These are phyloP conservation scores for Fonsecaea nubica DNA, from an alignment of 2,329 filamentous ascomycete species.

Conservation along the genomic window DNA sequence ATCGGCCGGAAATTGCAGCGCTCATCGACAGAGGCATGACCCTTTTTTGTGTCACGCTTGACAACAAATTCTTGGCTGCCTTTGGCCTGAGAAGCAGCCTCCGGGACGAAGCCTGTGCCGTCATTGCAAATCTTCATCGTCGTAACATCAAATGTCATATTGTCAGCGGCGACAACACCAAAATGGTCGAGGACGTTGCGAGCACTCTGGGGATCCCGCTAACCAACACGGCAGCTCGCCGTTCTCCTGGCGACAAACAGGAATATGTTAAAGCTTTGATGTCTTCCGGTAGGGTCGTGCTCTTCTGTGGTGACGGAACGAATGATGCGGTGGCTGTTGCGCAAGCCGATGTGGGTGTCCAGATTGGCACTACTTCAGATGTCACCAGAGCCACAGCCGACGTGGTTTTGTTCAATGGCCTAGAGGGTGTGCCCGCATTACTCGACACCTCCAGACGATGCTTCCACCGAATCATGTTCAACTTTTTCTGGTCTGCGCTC, in stretches of 20 bases:
- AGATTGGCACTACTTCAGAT: constrained; percentile 69
- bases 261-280: constrained; percentile 56
- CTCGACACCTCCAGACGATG: constrained; percentile 60
- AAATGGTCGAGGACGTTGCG: constrained; percentile 58
- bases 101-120: constrained; percentile 58
- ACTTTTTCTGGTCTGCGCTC: constrained; percentile 72
- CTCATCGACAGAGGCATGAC: constrained; percentile 54
- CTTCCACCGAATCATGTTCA: constrained; percentile 63
- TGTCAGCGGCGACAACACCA: constrained; percentile 62
- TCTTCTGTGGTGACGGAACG: constrained; percentile 79
- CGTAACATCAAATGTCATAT: constrained; percentile 61
- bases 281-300: constrained; percentile 47
- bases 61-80: constrained; percentile 51
- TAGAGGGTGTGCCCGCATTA: constrained; percentile 64
- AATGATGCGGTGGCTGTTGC: constrained; percentile 78
- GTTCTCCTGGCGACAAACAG: constrained; percentile 62
- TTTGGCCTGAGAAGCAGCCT: constrained; percentile 59
- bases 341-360: constrained; percentile 72
- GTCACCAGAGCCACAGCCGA: constrained; percentile 72
- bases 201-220: constrained; percentile 48
- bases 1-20: constrained; percentile 43
- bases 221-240: constrained; percentile 52
- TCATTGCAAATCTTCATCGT: constrained; percentile 58
- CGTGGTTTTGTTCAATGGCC: constrained; percentile 68
- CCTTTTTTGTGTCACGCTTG: constrained; percentile 64